A percentile compares a stretch with the other conserved stretches of the same genome.
phyloP scores from a whole-genome alignment of 2,329 filamentous ascomycete genomes.

The Ophiostoma sp. region DNA sequence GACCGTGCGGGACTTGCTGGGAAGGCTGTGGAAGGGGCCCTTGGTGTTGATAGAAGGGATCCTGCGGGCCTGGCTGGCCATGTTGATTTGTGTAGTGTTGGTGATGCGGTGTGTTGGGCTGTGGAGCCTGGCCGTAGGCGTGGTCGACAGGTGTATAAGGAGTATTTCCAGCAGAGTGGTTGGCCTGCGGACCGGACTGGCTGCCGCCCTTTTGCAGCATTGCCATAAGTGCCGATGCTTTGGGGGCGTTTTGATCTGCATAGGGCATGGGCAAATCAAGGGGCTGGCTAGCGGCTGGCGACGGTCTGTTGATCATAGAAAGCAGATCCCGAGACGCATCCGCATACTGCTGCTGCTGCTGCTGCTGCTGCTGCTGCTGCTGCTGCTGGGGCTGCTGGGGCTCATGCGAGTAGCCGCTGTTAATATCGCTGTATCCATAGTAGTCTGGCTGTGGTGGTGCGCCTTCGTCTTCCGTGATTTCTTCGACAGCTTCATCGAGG shows the following conservation, averaged over 20 bases:
- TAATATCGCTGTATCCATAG: background rate
- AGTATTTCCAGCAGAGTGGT: conserved; percentile 25
- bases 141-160: conserved; percentile 54
- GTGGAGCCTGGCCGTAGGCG: conserved; percentile 42
- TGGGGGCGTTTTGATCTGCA: conserved; percentile 5
- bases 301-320: background rate
- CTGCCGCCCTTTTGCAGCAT: conserved; percentile 15
- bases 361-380: conserved; percentile 16
- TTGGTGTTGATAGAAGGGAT: conserved; percentile 29
- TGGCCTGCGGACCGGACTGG: background rate
- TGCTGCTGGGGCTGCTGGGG: conserved; percentile 22
- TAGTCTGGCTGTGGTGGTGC: conserved; percentile 2
- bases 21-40: background rate
- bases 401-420: background rate
- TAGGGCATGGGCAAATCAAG: background rate
- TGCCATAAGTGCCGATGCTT: conserved; percentile 8
- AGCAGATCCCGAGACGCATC: background rate
- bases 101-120: conserved; percentile 53
- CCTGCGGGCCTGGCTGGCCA: conserved; percentile 28
- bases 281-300: conserved; percentile 6
- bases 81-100: conserved; percentile 44
- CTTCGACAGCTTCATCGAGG: conserved; percentile 46
- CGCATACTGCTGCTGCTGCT: conserved; percentile 5
- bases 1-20: background rate
- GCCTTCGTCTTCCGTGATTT: conserved; percentile 58